phyloP scores from a whole-genome alignment of 202 grass and related monocot genomes.

The Schoenoplectus tabernaemontani region DNA sequence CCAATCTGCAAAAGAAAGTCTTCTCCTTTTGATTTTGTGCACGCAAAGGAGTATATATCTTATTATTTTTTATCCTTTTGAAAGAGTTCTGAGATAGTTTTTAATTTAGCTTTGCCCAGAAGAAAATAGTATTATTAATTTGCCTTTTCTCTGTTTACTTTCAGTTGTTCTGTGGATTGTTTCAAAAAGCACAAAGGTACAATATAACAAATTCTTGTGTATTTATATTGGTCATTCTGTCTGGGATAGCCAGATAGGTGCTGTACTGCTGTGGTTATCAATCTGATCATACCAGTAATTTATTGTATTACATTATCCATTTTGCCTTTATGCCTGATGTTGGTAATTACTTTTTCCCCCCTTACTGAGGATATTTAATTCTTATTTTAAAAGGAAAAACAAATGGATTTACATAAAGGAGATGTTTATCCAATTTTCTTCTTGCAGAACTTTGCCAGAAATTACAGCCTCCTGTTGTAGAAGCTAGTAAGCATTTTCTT shows the following conservation, averaged over 20 bases:
- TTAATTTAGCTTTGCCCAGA: conserved; percentile 1
- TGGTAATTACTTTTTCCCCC: background rate
- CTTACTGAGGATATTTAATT: background rate
- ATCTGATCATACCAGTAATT: too few relatives aligned
- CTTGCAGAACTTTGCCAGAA: conserved; percentile 63
- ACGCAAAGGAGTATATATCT: background rate
- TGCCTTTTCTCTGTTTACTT: conserved; percentile 22
- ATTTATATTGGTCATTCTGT: too few relatives aligned
- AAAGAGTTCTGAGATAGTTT: background rate
- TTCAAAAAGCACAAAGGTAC: conserved; percentile 97
- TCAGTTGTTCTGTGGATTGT: conserved; percentile 86
- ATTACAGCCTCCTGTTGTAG: conserved; percentile 26
- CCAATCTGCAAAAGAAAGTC: background rate
- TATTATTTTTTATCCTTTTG: background rate
- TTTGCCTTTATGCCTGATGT: background rate
- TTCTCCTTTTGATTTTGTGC: background rate
- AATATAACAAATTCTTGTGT: background rate
- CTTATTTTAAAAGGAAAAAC: background rate
- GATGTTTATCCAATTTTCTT: background rate
- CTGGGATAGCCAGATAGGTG: too few relatives aligned
- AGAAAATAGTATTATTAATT: conserved; percentile 20
- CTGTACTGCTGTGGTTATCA: too few relatives aligned
- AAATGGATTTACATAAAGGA: background rate
- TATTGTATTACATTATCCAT: background rate
- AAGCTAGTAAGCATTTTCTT: conserved; percentile 31